These are phyloP conservation scores for Zasmidium citrigriseum DNA, from an alignment of 2,329 filamentous ascomycete genomes.

Conservation along the genomic window DNA sequence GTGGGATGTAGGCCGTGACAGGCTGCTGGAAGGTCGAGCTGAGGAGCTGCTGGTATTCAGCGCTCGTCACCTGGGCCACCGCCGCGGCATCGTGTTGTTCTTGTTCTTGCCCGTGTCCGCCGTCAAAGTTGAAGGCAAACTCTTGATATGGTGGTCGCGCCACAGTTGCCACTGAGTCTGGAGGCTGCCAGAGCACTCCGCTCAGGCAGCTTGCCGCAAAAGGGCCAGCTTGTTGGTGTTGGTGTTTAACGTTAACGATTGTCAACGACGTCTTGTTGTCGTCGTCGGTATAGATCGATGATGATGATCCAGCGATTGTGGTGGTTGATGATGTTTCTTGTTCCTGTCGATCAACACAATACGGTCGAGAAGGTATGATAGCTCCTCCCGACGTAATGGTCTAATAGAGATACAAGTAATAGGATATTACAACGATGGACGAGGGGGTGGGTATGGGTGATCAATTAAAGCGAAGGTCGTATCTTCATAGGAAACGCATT, in stretches of 20 bases:
- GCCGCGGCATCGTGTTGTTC: slow-evolving; percentile 17
- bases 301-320: slow-evolving; percentile 1
- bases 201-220: slow-evolving; percentile 50
- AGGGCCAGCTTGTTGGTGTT: slow-evolving; percentile 45
- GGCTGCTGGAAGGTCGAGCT: slow-evolving; percentile 25
- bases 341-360: not conserved
- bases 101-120: slow-evolving; percentile 41
- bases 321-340: not conserved
- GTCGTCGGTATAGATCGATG: slow-evolving; percentile 2
- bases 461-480: slow-evolving; percentile 23
- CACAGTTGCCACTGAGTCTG: slow-evolving; percentile 53
- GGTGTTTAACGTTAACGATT: slow-evolving; percentile 22
- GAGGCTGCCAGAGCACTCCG: slow-evolving; percentile 53
- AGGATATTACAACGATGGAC: slow-evolving; percentile 24
- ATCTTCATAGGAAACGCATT: slow-evolving; percentile 16
- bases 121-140: slow-evolving; percentile 49
- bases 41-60: slow-evolving; percentile 31
- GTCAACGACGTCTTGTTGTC: slow-evolving; percentile 21
- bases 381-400: not conserved
- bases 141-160: slow-evolving; percentile 49
- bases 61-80: slow-evolving; percentile 22
- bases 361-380: not conserved
- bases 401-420: slow-evolving; percentile 9
- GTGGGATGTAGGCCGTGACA: slow-evolving; percentile 13
- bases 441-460: slow-evolving; percentile 8